Base-by-base conservation (phyloP, 2,329 filamentous ascomycete species). In the Phialophora expanda region DNA sequence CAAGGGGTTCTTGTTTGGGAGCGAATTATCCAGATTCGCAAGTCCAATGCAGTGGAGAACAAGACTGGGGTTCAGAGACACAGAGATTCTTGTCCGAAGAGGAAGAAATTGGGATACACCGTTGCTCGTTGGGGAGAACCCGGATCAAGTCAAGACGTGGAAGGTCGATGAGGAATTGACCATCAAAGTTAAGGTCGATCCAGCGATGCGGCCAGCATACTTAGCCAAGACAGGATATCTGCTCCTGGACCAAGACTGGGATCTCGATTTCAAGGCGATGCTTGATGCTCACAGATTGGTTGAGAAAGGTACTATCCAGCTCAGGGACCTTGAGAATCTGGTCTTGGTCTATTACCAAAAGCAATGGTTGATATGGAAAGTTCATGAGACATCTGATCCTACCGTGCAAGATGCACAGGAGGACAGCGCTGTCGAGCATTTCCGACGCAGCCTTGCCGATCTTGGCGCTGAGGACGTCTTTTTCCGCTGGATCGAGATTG, bases 401-500 rank as follows among this genome's bases (percentile, higher is more conserved):
- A 68, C 69, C 30, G 67, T 72, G 26, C 26, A 62, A 8, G 71
- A 71, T 57, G 82, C 84, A 50, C 86, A 90, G 70, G 88, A 90
- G 65, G 84, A 88, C 67, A 86, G 88, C 69, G 92, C 95, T 78
- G 89, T 97, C 8, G 86, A 95, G 68, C 84, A 85, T 2, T 96
- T 97, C 76, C 89, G 91, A 72, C 90, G 95, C 51, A 87, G 88
- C 22, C 83, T 97, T 71, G 84, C 86, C 1, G 84, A 84, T 2
- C 83, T 95, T 77, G 92, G 90, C 51, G 96, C 97, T 78, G 93
- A 97, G 77, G 88, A 90, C 69, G 77, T 97, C 61, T 97, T 97
- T 80, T 97, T 91, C 80, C 87, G 90, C 62, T 97, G 93, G 92
- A 91, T 97, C 56, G 93, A 97, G 80, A 85, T 96, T 74, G 88